These are phyloP conservation scores for Nissolia schottii DNA, from an alignment of 306 rosid genomes.

Conservation along the genomic window DNA sequence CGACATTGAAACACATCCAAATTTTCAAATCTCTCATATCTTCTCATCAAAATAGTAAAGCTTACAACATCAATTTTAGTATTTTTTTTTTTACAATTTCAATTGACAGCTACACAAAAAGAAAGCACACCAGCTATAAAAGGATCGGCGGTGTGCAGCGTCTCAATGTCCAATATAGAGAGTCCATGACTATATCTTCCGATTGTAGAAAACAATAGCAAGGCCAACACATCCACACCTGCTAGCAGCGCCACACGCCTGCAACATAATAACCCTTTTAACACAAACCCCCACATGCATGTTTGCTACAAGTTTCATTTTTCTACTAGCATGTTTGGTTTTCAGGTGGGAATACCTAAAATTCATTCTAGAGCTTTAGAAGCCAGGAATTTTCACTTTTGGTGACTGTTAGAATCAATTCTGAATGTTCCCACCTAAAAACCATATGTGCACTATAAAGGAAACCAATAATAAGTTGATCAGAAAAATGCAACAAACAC, in stretches of 20 bases:
- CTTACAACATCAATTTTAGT: neutral
- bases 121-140: constrained; percentile 73
- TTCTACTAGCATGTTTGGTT: no score
- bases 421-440: no score
- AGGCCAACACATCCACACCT: constrained; percentile 84
- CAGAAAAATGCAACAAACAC: neutral
- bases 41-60: neutral
- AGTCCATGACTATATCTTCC: constrained; percentile 91
- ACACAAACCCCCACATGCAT: neutral
- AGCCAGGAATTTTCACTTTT: no score
- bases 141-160: constrained; percentile 84
- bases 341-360: no score
- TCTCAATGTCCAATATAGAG: constrained; percentile 68
- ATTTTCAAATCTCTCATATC: neutral
- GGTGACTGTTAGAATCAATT: no score
- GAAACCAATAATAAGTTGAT: neutral
- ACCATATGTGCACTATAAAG: no score
- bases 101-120: neutral
- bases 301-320: neutral
- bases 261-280: constrained; percentile 16
- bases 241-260: constrained; percentile 79
- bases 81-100: neutral
- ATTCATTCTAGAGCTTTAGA: no score
- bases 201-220: constrained; percentile 76
- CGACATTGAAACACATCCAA: constrained; percentile 14